Conservation (phyloP, 164 flowering plant genomes). For the Platanus orientalis region DNA sequence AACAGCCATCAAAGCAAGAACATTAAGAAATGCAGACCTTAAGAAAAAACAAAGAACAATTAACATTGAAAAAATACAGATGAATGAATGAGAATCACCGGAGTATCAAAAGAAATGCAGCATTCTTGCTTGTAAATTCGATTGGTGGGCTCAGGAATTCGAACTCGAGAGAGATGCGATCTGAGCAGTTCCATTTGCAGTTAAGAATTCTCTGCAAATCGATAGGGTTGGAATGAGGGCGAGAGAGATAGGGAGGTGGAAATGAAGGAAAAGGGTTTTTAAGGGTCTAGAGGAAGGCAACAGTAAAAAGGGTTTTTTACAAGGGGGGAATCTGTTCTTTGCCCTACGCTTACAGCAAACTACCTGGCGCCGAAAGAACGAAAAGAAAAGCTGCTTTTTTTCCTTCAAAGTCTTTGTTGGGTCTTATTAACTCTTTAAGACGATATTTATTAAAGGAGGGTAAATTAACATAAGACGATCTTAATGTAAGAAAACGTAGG, state of each 20-base stretch:
- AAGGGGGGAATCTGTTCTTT: not conserved
- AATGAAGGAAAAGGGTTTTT: too few relatives aligned
- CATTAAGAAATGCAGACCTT: not conserved
- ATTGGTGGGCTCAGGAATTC: conserved; percentile 94
- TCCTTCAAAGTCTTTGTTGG: not conserved
- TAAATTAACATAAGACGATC: too few relatives aligned
- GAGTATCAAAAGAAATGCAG: conserved; percentile 85
- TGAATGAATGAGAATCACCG: conserved; percentile 36
- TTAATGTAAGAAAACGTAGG: too few relatives aligned
- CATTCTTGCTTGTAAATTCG: conserved; percentile 98
- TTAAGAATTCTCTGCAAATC: not conserved
- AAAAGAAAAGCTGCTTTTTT: not conserved
- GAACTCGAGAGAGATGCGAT: conserved; percentile 70
- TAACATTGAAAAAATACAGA: not conserved
- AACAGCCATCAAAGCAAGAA: conserved; percentile 3
- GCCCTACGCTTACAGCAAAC: not conserved
- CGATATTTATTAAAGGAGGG: too few relatives aligned
- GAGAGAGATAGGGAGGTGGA: conserved; percentile 13
- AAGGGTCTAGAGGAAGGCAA: not conserved
- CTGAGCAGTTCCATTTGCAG: conserved; percentile 82
- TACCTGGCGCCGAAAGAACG: not conserved
- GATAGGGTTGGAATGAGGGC: conserved; percentile 3
- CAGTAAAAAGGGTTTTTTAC: not conserved
- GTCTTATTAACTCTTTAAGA: too few relatives aligned
- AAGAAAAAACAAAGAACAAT: conserved; percentile 1